These are phyloP conservation scores for Clarireedia homoeocarpa DNA, from an alignment of 2,329 filamentous ascomycete species.

Conservation along the genomic window DNA sequence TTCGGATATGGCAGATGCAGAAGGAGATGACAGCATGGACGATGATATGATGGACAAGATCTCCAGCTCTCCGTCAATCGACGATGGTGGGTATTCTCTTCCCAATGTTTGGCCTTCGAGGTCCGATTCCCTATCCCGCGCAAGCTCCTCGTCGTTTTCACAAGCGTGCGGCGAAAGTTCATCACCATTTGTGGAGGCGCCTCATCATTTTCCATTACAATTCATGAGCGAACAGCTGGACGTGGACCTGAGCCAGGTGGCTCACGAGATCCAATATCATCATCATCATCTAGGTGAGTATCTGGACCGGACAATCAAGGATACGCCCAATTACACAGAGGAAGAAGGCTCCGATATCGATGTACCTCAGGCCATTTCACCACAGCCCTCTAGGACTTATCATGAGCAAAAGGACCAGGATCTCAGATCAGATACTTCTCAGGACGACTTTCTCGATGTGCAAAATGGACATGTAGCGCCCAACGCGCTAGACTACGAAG, in stretches of 20 bases:
- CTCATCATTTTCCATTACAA: slow-evolving; percentile 23
- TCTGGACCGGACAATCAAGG: slow-evolving; percentile 24
- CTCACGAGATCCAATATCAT: slow-evolving; percentile 28
- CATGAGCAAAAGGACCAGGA: slow-evolving; percentile 16
- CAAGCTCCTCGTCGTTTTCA: slow-evolving; percentile 18
- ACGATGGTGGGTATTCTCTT: slow-evolving; percentile 78
- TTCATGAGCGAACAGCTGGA: slow-evolving; percentile 15
- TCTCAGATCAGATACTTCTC: slow-evolving; percentile 15
- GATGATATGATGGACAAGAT: slow-evolving; percentile 98
- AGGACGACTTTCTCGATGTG: slow-evolving; percentile 12
- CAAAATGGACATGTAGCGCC: not conserved
- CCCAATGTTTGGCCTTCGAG: slow-evolving; percentile 25
- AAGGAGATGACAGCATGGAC: slow-evolving; percentile 64
- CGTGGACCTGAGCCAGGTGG: slow-evolving; percentile 20
- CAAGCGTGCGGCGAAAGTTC: slow-evolving; percentile 30
- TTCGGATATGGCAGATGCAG: slow-evolving; percentile 58
- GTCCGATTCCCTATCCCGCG: slow-evolving; percentile 22
- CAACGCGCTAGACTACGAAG: not conserved
- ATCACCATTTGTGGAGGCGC: slow-evolving; percentile 26
- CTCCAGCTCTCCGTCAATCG: slow-evolving; percentile 96
- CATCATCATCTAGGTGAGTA: slow-evolving; percentile 45
- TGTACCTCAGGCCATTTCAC: not conserved
- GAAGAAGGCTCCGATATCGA: slow-evolving; percentile 29
- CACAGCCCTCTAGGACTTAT: not conserved
- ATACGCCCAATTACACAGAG: slow-evolving; percentile 45